Evolutionary conservation across 441 rosid genomes (phyloP), one percentile per base, ranked within the genome.

Genomic region (Biscutella laevigata): DNA sequence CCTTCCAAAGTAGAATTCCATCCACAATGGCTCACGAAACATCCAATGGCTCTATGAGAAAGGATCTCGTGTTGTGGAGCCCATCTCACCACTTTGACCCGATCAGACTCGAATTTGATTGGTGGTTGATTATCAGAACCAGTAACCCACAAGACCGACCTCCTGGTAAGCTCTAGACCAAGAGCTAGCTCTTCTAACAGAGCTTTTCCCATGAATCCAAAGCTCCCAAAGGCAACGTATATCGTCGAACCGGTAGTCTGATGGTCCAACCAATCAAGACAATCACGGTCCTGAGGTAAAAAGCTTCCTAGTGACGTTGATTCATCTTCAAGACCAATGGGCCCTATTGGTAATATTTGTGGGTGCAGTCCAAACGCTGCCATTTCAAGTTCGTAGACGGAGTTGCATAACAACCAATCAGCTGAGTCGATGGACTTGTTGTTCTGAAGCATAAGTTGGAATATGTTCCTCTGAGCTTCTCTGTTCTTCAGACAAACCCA

Each of bases 1-100:
- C 80, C 84, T 70, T 84, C 94, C 53, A 74, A 35, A 12, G 76
- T 76, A 7, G 88, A 81, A 36, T 77, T 82, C 86, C 84, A 84
- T 7, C 80, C 88, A 49, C 83, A 79, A 29, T 76, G 88, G 49
- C 78, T 84, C 27, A 84, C 44, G 46, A 82, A 84, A 63, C 94
- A 79, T 51, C 73, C 75, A 22, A 77, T 44, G 2, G 80, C 67
- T 41, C 73, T 64, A 49, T 67, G 76, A 1, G 48, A 53, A 19
- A 79, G 62, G 17, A 81, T 75, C 47, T 67, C 66, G 5, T 49
- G 66, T 34, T 81, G 88, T 0, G 86, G 78, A 19, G 64, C 81
- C 94, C 88, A 84, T 20, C n/a, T 42, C 7, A 76, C 79, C 26
- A 77, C 21, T 69, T 49, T 62, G 2, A 73, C 58, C 38, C 2